These are phyloP conservation scores for Cladorrhinum samala DNA, from an alignment of 495 filamentous ascomycete species.

Conservation along the genomic window DNA sequence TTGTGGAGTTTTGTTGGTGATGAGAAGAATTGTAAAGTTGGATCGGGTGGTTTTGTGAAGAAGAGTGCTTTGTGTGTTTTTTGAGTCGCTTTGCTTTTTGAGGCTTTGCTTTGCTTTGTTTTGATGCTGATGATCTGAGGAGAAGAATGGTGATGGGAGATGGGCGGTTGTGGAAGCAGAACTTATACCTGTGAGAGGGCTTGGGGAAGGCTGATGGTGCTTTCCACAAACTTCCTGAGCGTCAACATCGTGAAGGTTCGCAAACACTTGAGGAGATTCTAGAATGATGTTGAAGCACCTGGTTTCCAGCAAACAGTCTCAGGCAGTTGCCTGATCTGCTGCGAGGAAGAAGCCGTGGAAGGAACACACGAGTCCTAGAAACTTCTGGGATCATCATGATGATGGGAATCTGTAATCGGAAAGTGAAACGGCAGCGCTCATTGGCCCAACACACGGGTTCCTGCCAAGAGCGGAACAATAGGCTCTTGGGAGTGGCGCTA, in stretches of 20 bases:
- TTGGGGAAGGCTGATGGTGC: neutral
- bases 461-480: too few relatives aligned
- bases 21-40: constrained; percentile 11
- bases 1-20: constrained; percentile 5
- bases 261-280: neutral
- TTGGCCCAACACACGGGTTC: neutral
- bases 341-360: too few relatives aligned
- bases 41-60: neutral
- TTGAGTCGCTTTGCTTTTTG: constrained; percentile 5
- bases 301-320: too few relatives aligned
- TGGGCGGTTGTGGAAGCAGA: neutral
- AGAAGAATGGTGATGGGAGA: neutral
- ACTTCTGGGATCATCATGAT: neutral
- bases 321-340: neutral
- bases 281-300: neutral
- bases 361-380: neutral
- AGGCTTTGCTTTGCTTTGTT: constrained; percentile 8
- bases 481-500: too few relatives aligned
- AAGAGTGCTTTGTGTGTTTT: constrained; percentile 16
- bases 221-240: constrained; percentile 8
- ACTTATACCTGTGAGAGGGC: neutral
- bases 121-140: constrained; percentile 15
- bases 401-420: neutral
- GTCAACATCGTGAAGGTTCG: neutral
- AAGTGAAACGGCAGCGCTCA: neutral